Evolutionary conservation across 2,329 filamentous ascomycete species (phyloP).

Genomic region (Paramyrothecium roridum): DNA sequence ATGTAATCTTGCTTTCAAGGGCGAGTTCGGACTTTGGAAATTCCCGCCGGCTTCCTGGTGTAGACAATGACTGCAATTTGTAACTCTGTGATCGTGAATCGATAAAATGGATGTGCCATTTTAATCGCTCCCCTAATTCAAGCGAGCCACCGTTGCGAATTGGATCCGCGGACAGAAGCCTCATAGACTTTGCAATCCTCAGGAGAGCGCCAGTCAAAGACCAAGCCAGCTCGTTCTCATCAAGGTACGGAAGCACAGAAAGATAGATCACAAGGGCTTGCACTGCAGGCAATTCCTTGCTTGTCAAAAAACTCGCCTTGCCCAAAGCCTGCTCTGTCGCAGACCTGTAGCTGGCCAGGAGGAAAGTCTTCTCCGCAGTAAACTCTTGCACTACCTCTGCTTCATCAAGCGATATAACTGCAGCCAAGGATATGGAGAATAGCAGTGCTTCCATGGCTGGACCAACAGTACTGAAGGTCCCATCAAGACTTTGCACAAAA

Average conservation of each 20-base stretch:
- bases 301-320: constrained; percentile 14
- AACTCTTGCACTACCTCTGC: constrained; percentile 13
- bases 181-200: constrained; percentile 15
- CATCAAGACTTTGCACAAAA: constrained; percentile 10
- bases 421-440: constrained; percentile 20
- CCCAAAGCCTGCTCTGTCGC: constrained; percentile 19
- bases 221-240: constrained; percentile 16
- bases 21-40: constrained; percentile 34
- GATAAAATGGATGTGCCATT: constrained; percentile 26
- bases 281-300: constrained; percentile 16
- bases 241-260: constrained; percentile 13
- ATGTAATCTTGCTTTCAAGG: background rate
- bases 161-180: constrained; percentile 11
- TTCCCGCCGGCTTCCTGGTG: constrained; percentile 34
- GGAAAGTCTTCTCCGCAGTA: constrained; percentile 8
- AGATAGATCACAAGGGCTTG: constrained; percentile 23
- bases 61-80: constrained; percentile 11
- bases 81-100: constrained; percentile 13
- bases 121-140: constrained; percentile 17
- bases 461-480: constrained; percentile 14
- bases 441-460: constrained; percentile 17
- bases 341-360: constrained; percentile 14
- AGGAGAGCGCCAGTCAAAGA: constrained; percentile 17
- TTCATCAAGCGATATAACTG: constrained; percentile 20
- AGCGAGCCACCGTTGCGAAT: constrained; percentile 3